These are phyloP conservation scores for Ustilago bromivora DNA, from an alignment of 1,284 basidiomycete genomes.

Conservation along the genomic window DNA sequence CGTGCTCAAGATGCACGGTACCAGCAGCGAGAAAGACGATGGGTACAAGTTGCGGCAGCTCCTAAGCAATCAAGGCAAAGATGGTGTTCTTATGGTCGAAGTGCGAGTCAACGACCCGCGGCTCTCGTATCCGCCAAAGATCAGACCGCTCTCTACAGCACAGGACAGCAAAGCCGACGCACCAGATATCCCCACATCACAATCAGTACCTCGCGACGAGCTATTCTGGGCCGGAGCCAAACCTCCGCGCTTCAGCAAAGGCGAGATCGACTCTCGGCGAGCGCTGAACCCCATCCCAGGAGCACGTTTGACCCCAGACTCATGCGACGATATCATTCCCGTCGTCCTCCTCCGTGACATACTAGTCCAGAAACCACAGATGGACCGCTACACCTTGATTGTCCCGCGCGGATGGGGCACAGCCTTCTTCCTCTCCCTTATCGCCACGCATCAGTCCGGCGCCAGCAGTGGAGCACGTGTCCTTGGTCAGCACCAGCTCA, in stretches of 20 bases:
- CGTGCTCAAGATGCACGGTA: constrained; percentile 43
- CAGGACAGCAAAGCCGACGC: neutral
- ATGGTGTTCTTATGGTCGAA: constrained; percentile 12
- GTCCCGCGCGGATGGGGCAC: constrained; percentile 67
- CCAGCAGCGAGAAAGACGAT: neutral
- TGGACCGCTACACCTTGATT: constrained; percentile 56
- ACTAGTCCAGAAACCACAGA: constrained; percentile 21
- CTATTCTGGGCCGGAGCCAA: constrained; percentile 39
- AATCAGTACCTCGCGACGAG: neutral
- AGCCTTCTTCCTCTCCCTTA: constrained; percentile 63
- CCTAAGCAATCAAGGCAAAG: constrained; percentile 1
- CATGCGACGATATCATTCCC: constrained; percentile 57
- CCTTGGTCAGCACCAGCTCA: constrained; percentile 59
- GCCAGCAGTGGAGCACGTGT: constrained; percentile 51
- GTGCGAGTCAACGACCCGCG: constrained; percentile 62
- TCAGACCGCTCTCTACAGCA: constrained; percentile 14
- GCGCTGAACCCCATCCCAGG: constrained; percentile 46
- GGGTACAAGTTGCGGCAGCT: constrained; percentile 6
- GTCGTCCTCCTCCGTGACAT: constrained; percentile 49
- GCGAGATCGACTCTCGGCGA: constrained; percentile 61
- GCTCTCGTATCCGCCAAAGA: constrained; percentile 56
- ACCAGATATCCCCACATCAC: neutral
- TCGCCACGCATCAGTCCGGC: constrained; percentile 54
- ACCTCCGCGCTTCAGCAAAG: constrained; percentile 56
- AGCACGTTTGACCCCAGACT: constrained; percentile 42